Percentiles rank a stretch among this genome's conserved stretches.
phyloP scores from a whole-genome alignment of 176 grass and related monocot species.

The Elaeis guineensis region DNA sequence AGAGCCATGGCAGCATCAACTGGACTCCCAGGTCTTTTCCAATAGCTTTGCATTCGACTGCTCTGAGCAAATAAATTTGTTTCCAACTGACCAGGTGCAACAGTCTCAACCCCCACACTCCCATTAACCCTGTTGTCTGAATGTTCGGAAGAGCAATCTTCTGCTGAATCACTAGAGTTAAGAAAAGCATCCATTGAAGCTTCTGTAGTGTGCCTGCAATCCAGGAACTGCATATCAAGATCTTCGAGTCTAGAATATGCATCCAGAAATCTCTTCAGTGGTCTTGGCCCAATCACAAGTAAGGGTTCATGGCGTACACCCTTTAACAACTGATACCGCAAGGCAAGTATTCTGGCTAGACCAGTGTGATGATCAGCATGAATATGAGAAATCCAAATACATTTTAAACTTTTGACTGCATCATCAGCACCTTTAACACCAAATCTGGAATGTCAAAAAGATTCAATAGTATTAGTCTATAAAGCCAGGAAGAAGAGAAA shows the following conservation, averaged over 20 bases:
- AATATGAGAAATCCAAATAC: conserved; percentile 97
- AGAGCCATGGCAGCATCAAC: conserved; percentile 29
- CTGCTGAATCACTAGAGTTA: conserved; percentile 8
- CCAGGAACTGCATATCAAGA: conserved; percentile 90
- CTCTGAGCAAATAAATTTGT: conserved; percentile 56
- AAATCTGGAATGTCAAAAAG: conserved; percentile 38
- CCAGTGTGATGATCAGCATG: conserved; percentile 96
- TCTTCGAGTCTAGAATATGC: conserved; percentile 88
- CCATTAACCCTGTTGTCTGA: neutral
- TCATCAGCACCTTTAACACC: conserved; percentile 79
- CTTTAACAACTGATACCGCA: conserved; percentile 54
- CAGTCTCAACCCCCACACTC: neutral
- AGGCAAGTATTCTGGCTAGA: conserved; percentile 76
- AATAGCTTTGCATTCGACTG: conserved; percentile 86
- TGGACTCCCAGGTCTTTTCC: conserved; percentile 53
- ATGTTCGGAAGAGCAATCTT: neutral
- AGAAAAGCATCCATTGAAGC: conserved; percentile 33
- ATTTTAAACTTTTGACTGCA: conserved; percentile 54
- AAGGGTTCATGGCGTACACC: conserved; percentile 50
- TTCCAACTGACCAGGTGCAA: conserved; percentile 19
- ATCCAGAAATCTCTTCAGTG: conserved; percentile 86
- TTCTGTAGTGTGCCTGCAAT: conserved; percentile 87
- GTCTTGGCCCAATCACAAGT: conserved; percentile 87
- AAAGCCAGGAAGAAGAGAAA: no score
- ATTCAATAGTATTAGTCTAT: neutral